Evolutionary conservation across 192 early-diverging fungal species (phyloP), one percentile per base, ranked within the genome.

Genomic region (Backusella psychrophila): DNA sequence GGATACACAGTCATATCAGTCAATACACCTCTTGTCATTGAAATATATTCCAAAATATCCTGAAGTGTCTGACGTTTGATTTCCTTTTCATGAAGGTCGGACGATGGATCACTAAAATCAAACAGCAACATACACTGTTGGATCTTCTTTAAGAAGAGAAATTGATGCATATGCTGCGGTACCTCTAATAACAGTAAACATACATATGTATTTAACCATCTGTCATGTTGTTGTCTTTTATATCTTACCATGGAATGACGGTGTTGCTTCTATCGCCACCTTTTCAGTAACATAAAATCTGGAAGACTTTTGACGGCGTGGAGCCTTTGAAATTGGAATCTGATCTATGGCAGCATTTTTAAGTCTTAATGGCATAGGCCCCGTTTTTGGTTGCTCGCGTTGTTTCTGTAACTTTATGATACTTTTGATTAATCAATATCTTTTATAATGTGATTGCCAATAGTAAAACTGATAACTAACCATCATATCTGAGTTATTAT

Each of bases 31-130:
- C 92, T 85, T 72, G 89, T 91, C 77, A 86, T 92, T 29, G 85
- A 87, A 68, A 96, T 91, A 75, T 96, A 95, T 33, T 96, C 94
- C 34, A 96, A 86, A 21, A 97, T 88, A 75, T 97, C 95, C 9
- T 86, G 89, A 66, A 97, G 82, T 6, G 93, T 89, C 59, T 90
- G 89, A 56, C 92, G 86, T 80, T 97, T 97, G 75, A 96, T 93
- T 74, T 97, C 95, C 71, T 97, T 97, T 78, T 92, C 94, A 53
- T 88, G 90, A 9, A 95, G 77, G 76, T 96, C 92, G 9, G 89
- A 82, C 66, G 91, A 83, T 1, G 89, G 80, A 81, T 94, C 94
- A 70, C 88, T 94, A 79, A 97, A 97, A 80, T 97, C 96, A 79
- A 96, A 97, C 1, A 96, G 79, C 14, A 92, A 85, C 31, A 84